Percentiles rank a stretch among this genome's conserved stretches.
These are phyloP conservation scores for Plicaturopsis crispa DNA, from an alignment of 768 basidiomycete species.

Conservation along the genomic window DNA sequence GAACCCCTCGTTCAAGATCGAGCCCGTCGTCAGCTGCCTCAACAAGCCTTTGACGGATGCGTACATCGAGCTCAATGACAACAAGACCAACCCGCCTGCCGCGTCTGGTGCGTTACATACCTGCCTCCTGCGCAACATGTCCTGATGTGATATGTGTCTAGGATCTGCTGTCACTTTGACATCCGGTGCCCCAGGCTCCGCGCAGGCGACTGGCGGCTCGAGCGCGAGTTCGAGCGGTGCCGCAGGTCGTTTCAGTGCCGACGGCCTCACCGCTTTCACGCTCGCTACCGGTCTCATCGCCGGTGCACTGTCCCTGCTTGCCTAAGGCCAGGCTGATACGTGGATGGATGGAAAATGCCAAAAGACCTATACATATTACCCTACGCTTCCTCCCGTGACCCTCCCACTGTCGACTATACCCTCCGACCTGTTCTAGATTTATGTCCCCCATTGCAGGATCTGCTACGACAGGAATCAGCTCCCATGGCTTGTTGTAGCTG, in stretches of 20 bases:
- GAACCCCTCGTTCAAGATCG: constrained; percentile 55
- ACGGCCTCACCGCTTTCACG: neutral
- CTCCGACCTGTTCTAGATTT: no score
- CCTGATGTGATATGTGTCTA: neutral
- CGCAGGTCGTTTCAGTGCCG: neutral
- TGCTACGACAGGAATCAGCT: no score
- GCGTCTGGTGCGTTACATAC: constrained; percentile 5
- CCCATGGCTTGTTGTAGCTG: no score
- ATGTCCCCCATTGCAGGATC: no score
- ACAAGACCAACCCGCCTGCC: constrained; percentile 47
- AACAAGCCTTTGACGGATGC: constrained; percentile 50
- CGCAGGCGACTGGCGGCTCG: constrained; percentile 18
- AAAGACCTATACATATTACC: neutral
- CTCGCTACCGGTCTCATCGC: neutral
- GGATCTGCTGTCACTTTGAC: constrained; percentile 16
- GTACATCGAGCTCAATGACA: constrained; percentile 80
- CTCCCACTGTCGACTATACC: no score
- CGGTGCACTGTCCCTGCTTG: neutral
- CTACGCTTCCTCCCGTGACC: no score
- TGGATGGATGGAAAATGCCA: neutral
- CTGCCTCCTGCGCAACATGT: neutral
- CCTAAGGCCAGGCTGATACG: neutral
- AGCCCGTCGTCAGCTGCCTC: constrained; percentile 66
- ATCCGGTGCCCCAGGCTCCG: constrained; percentile 26
- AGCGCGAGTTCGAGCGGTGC: neutral